Evolutionary conservation across 176 grass and related monocot species (phyloP).

Genomic region (Musa troglodytarum): DNA sequence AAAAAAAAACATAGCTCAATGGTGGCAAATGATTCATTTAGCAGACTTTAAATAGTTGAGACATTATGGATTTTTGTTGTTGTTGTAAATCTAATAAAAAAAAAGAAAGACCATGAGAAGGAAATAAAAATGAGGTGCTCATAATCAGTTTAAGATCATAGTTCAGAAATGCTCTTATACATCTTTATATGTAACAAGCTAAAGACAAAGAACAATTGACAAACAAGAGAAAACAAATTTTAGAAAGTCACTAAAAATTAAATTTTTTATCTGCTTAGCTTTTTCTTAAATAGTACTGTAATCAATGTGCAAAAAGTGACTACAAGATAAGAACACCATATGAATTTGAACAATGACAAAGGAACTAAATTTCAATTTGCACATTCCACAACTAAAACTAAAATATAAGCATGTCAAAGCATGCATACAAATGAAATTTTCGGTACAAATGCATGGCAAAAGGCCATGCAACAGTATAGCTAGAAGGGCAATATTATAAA

Average conservation of each 20-base stretch:
- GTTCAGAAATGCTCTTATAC: background rate
- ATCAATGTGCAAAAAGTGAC: background rate
- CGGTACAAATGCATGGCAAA: background rate
- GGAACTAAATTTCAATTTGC: background rate
- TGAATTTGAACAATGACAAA: too few relatives aligned
- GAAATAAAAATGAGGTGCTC: background rate
- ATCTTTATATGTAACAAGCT: background rate
- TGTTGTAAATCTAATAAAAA: background rate
- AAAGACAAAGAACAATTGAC: background rate
- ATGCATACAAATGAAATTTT: background rate
- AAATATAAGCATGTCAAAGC: background rate
- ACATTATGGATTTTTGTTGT: too few relatives aligned
- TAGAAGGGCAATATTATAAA: too few relatives aligned
- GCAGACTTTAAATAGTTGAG: too few relatives aligned
- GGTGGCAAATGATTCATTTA: too few relatives aligned
- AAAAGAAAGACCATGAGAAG: background rate
- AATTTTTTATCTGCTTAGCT: background rate
- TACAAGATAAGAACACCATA: too few relatives aligned
- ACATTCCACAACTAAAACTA: background rate
- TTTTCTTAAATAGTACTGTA: background rate
- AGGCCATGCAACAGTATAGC: too few relatives aligned
- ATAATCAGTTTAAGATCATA: background rate
- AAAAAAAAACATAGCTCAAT: too few relatives aligned
- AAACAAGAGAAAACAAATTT: background rate
- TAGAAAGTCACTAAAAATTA: background rate